These are phyloP conservation scores for Arxiozyma bovina DNA, from an alignment of 1,139 yeast species.

Conservation along the genomic window DNA sequence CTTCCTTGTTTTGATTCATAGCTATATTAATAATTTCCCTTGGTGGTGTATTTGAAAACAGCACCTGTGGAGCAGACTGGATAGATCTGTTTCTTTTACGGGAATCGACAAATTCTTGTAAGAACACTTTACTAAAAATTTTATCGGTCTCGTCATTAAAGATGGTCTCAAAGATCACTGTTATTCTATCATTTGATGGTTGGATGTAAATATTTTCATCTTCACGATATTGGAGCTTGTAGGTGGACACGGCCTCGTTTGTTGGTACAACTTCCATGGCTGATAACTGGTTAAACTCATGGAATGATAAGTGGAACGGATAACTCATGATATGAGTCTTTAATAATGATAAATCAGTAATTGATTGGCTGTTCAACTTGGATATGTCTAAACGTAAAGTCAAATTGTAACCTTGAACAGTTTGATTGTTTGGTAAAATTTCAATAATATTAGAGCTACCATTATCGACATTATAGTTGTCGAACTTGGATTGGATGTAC, in stretches of 20 bases:
- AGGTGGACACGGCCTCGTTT: conserved; percentile 27
- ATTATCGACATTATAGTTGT: background rate
- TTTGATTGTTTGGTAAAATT: background rate
- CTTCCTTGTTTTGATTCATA: background rate
- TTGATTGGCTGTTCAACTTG: conserved; percentile 34
- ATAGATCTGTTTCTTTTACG: conserved; percentile 88
- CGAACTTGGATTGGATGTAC: background rate
- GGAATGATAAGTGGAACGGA: conserved; percentile 82
- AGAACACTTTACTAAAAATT: conserved; percentile 85
- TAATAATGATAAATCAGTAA: conserved; percentile 59
- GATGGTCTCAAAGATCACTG: conserved; percentile 88
- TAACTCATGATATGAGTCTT: conserved; percentile 88
- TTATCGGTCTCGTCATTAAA: conserved; percentile 97
- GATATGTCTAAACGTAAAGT: conserved; percentile 61
- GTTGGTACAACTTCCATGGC: conserved; percentile 39
- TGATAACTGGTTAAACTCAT: conserved; percentile 64
- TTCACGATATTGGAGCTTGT: conserved; percentile 80
- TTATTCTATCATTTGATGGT: conserved; percentile 92
- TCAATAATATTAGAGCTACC: background rate
- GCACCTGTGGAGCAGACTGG: conserved; percentile 97
- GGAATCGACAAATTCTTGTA: conserved; percentile 97
- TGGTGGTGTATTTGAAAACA: conserved; percentile 92
- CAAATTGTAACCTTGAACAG: conserved; percentile 60
- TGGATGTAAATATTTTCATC: conserved; percentile 85
- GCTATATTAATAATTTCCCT: conserved; percentile 51